Base-by-base conservation (phyloP, 768 basidiomycete species). In the Tremella fuciformis region DNA sequence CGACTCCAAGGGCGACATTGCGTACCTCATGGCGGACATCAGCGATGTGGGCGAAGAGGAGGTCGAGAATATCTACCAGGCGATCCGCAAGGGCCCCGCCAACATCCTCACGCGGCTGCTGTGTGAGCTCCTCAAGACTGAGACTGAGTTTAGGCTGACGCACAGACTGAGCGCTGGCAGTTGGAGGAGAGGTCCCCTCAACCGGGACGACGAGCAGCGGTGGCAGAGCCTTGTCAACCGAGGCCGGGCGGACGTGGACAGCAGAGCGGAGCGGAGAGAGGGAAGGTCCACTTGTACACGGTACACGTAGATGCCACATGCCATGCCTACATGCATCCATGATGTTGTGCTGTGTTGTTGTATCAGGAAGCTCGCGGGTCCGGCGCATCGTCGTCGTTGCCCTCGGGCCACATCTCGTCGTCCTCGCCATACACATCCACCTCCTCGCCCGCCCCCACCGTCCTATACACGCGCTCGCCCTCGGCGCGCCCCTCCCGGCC, bases 21-120 rank as follows among this genome's bases (percentile, higher is more conserved):
- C 93, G 22, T 98, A 98, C 78, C 83, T 99, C 63, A 88, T 99
- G 85, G 93, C 93, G 13, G 96, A 99, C 77, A 97, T 99, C 64
- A 86, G 89, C 19, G 84, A 90, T 63, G 92, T 97, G 65, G 89
- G 88, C 73, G 83, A 84, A 59, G 80, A 81, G 55, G 89, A 96
- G 72, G 81, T 94, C 64, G 85, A 84, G 70, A 84, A 80, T 68
- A 82, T 98, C 51, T 86, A 84, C 79, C 86, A 87, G 63, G 80
- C 82, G 55, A 92, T 97, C 72, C 86, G 79, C 71, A 81, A 82
- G 51, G 92, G 90, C 4, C 83, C 81, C 59, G 85, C 91, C 46
- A 97, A 94, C 76, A 89, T 97, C 76, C 80, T 94, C 60, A 96
- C 93, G 19, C 83, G 93, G 46, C 80, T 96, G 77, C 81, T 97